A percentile compares a stretch with the other conserved stretches of the same genome.
These are phyloP conservation scores for Pichia norvegensis DNA, from an alignment of 1,139 yeast species.

Conservation along the genomic window DNA sequence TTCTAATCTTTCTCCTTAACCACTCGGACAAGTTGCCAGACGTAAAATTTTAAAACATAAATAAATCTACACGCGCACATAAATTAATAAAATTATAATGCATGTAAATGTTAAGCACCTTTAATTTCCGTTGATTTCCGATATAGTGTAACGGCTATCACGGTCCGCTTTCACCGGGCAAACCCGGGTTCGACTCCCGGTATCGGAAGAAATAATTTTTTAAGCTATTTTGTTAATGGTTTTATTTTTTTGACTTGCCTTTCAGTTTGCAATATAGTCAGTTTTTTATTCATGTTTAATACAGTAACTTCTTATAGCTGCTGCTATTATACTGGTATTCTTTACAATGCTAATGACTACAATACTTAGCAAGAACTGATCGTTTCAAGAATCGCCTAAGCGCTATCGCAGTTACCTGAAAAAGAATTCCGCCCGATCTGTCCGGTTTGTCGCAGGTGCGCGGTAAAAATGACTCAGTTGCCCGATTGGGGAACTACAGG, in stretches of 20 bases:
- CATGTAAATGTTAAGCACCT: background rate
- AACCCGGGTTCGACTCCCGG: conserved; percentile 75
- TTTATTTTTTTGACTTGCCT: background rate
- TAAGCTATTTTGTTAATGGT: background rate
- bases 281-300: too few relatives aligned
- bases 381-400: background rate
- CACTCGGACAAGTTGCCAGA: conserved; percentile 31
- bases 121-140: conserved; percentile 32
- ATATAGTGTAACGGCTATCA: conserved; percentile 68
- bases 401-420: background rate
- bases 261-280: background rate
- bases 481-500: background rate
- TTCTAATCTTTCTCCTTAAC: conserved; percentile 36
- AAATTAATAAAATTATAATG: background rate
- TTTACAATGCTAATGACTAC: too few relatives aligned
- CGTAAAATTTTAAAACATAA: background rate
- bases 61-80: background rate
- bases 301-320: too few relatives aligned
- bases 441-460: too few relatives aligned
- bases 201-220: conserved; percentile 42
- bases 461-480: background rate
- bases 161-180: conserved; percentile 73
- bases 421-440: too few relatives aligned
- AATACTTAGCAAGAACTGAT: too few relatives aligned
- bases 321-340: too few relatives aligned